A percentile compares a stretch with the other conserved stretches of the same genome.
These are phyloP conservation scores for Lumnitzera littorea DNA, from an alignment of 345 rosid genomes.

Conservation along the genomic window DNA sequence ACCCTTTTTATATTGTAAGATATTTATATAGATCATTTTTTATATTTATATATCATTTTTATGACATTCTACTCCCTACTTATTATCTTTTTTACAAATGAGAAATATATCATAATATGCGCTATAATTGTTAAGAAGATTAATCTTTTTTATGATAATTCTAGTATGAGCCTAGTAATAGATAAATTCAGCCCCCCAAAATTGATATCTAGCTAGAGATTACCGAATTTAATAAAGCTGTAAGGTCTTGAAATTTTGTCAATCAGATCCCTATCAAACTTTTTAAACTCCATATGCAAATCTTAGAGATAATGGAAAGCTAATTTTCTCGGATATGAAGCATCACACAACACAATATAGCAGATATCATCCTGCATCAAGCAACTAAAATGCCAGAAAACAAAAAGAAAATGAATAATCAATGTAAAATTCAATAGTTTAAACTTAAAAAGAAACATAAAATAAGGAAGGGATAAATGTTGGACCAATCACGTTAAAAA, in stretches of 20 bases:
- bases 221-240: slow-evolving; percentile 49
- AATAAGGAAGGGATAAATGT: too few species aligned
- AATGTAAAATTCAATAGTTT: neutral
- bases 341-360: slow-evolving; percentile 46
- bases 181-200: too few species aligned
- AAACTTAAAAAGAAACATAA: too few species aligned
- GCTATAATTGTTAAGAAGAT: too few species aligned
- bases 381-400: slow-evolving; percentile 25
- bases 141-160: too few species aligned
- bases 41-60: too few species aligned
- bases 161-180: too few species aligned
- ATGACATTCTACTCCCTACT: neutral
- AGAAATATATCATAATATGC: too few species aligned
- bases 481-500: too few species aligned
- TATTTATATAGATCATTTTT: too few species aligned
- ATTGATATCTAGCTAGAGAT: neutral
- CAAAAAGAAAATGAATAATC: neutral
- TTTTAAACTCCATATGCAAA: slow-evolving; percentile 39
- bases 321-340: slow-evolving; percentile 62
- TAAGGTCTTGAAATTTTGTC: slow-evolving; percentile 37
- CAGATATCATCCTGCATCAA: slow-evolving; percentile 40
- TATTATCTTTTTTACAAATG: too few species aligned
- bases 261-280: slow-evolving; percentile 22
- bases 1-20: too few species aligned
- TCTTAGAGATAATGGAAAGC: slow-evolving; percentile 53